Evolutionary conservation across 2,329 filamentous ascomycete species (phyloP).

Genomic region (Talaromyces funiculosus): DNA sequence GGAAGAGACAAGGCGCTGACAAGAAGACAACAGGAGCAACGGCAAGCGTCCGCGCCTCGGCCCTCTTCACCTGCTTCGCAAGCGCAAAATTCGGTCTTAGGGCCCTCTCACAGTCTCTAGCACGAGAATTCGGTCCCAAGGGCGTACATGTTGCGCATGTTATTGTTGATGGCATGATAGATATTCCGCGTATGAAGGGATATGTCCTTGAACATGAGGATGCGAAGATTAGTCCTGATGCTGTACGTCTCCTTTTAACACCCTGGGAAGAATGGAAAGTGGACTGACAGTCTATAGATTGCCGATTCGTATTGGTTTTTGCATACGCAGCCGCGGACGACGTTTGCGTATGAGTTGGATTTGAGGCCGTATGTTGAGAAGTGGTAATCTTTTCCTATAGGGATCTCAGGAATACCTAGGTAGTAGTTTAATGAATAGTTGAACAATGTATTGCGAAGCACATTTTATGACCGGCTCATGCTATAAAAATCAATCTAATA

Average conservation of each 20-base stretch:
- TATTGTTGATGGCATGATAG: constrained; percentile 79
- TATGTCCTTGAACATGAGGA: constrained; percentile 53
- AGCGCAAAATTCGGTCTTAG: constrained; percentile 74
- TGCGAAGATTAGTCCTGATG: constrained; percentile 67
- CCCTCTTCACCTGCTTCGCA: constrained; percentile 65
- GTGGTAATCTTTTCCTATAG: constrained; percentile 51
- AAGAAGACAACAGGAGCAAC: constrained; percentile 64
- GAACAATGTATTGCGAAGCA: constrained; percentile 1
- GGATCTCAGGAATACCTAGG: not conserved
- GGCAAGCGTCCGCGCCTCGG: constrained; percentile 67
- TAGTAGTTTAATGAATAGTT: not conserved
- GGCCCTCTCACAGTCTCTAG: constrained; percentile 67
- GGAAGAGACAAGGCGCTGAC: not conserved
- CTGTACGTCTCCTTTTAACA: constrained; percentile 48
- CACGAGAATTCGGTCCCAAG: constrained; percentile 76
- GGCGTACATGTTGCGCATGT: constrained; percentile 79
- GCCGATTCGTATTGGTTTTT: constrained; percentile 81
- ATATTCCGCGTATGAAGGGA: constrained; percentile 65
- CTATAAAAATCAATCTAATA: not conserved
- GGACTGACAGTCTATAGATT: constrained; percentile 57
- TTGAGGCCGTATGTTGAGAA: constrained; percentile 77
- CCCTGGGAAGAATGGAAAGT: not conserved
- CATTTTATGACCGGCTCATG: constrained; percentile 1
- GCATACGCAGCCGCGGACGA: constrained; percentile 71
- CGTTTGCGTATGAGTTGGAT: constrained; percentile 78